Conservation (phyloP, 371 early-diverging fungal genomes). For the Mucor piriformis region DNA sequence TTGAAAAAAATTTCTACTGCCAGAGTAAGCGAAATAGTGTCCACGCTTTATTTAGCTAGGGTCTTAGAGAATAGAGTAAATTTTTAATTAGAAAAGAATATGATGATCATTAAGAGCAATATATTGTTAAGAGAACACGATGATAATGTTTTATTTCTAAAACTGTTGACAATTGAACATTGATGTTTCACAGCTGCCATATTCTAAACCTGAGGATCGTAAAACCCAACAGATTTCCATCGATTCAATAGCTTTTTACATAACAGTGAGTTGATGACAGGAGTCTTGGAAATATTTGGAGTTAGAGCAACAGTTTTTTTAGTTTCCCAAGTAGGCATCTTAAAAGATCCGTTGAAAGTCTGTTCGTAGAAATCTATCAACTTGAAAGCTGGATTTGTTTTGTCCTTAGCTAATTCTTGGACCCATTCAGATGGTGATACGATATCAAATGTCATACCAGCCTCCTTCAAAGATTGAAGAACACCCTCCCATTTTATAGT, state of each 20-base stretch:
- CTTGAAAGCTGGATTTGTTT: conserved; percentile 34
- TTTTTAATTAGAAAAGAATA: too few relatives aligned
- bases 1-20: too few relatives aligned
- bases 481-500: conserved; percentile 28
- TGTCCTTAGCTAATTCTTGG: conserved; percentile 23
- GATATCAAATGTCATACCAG: conserved; percentile 36
- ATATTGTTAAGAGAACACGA: too few relatives aligned
- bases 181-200: too few relatives aligned
- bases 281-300: conserved; percentile 9
- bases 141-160: too few relatives aligned
- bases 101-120: too few relatives aligned
- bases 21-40: too few relatives aligned
- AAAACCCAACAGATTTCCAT: conserved; percentile 31
- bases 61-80: too few relatives aligned
- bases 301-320: conserved; percentile 10
- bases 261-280: conserved; percentile 12
- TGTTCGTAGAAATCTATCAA: conserved; percentile 34
- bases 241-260: conserved; percentile 17
- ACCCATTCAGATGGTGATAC: conserved; percentile 35
- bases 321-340: conserved; percentile 35
- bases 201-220: conserved; percentile 1
- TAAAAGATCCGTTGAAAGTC: conserved; percentile 14
- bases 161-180: too few relatives aligned
- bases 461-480: conserved; percentile 22
- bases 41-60: too few relatives aligned